Evolutionary conservation across 2,329 filamentous ascomycete genomes (phyloP).

Genomic region (Emmonsia crescens): DNA sequence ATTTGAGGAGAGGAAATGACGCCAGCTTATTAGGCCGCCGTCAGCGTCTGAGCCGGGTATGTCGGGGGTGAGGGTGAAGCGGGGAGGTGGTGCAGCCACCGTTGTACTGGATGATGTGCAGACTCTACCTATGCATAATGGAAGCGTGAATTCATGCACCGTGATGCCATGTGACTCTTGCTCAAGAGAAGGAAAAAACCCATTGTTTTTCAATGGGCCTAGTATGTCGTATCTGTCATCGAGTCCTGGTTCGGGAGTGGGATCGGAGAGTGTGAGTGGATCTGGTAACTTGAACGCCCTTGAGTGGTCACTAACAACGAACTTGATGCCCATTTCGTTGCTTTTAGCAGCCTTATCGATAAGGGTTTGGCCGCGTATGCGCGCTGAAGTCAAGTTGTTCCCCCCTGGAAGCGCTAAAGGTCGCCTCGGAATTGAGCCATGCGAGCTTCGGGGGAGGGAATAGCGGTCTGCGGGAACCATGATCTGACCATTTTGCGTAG

Average conservation of each 20-base stretch:
- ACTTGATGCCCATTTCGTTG: conserved; percentile 29
- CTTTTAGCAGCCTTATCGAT: conserved; percentile 35
- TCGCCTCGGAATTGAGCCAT: conserved; percentile 31
- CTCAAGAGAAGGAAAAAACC: neutral
- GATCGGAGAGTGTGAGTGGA: conserved; percentile 9
- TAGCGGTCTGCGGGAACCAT: conserved; percentile 31
- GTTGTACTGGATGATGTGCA: conserved; percentile 5
- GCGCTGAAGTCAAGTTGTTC: conserved; percentile 35
- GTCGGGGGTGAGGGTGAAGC: conserved; percentile 33
- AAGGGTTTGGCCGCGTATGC: conserved; percentile 36
- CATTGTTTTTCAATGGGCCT: conserved; percentile 4
- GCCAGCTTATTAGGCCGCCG: conserved; percentile 36
- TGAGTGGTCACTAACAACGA: conserved; percentile 34
- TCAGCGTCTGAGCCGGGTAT: conserved; percentile 32
- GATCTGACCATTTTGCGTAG: conserved; percentile 28
- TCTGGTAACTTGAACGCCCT: conserved; percentile 20
- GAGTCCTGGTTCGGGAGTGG: conserved; percentile 22
- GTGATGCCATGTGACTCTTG: conserved; percentile 16
- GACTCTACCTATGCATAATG: conserved; percentile 32
- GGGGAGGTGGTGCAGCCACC: conserved; percentile 18
- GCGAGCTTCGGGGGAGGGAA: conserved; percentile 32
- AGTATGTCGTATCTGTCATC: conserved; percentile 17
- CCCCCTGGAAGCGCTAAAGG: conserved; percentile 32
- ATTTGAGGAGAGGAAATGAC: conserved; percentile 32
- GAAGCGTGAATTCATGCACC: conserved; percentile 33